Evolutionary conservation across 2,329 filamentous ascomycete genomes (phyloP), one percentile per base, ranked within the genome.

Genomic region (Diaporthe humulicola): DNA sequence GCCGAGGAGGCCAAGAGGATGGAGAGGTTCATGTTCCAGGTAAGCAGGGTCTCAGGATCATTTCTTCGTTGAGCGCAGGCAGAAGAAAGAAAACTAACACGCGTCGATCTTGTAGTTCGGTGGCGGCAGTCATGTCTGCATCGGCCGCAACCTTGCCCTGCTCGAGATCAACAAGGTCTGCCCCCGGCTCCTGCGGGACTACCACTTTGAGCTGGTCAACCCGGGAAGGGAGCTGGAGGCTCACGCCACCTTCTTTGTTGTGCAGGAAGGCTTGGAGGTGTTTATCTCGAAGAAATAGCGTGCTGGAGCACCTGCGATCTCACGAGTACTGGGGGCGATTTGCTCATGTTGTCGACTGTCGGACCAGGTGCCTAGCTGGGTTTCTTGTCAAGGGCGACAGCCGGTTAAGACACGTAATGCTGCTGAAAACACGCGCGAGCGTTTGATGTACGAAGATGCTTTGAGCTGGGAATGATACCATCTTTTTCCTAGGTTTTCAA

Each of bases 161-260:
- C 81, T 90, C 38, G 89, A 91, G 81, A 89, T 90, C 78, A 89
- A 90, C 82, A 92, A 92, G 83, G 85, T 91, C 48, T 81, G 90
- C 48, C 88, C 89, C 6, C 86, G 88, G 48, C 82, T 91, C 36
- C 81, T 90, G 76, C 81, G 88, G n/a, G 86, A 90, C 75, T 91
- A 87, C 78, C 82, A 88, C 58, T 87, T 91, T 76, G 83, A 88
- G 79, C 82, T 91, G 36, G 85, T 87, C n/a, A 83, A 88, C 74
- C 88, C 88, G 0, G 83, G 84, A 14, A 83, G 86, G 56, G 84
- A 87, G 70, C 83, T 91, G 77, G 86, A 85, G 75, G 87, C 88
- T n/a, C 86, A 88, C 71, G 86, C 89, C 28, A 90, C 88, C 4
- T 91, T 91, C 80, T 91, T 92, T 78, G 89, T 91, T 14, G 88